These are phyloP conservation scores for Backusella parvicylindrica DNA, from an alignment of 192 early-diverging fungal species.

Conservation along the genomic window DNA sequence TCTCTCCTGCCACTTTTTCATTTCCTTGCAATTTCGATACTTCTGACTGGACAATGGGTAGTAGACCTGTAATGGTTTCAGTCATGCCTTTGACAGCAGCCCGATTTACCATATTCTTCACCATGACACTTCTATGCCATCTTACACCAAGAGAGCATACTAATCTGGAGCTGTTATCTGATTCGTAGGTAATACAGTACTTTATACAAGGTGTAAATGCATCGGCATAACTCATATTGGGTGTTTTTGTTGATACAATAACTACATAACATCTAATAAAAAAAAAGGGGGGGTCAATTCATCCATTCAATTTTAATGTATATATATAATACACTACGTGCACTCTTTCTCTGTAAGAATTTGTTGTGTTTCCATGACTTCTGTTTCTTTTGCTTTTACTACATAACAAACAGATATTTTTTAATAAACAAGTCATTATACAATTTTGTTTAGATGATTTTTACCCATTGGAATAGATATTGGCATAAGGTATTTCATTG, in stretches of 20 bases:
- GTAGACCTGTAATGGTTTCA: constrained; percentile 44
- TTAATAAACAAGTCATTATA: not conserved
- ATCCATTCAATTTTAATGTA: not conserved
- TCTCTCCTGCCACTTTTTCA: not conserved
- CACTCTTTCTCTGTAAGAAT: constrained; percentile 55
- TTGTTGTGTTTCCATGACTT: constrained; percentile 53
- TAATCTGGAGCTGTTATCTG: constrained; percentile 49
- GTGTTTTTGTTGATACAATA: constrained; percentile 43
- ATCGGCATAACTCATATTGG: constrained; percentile 67
- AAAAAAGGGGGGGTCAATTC: not conserved
- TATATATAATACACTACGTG: constrained; percentile 26
- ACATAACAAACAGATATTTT: not conserved
- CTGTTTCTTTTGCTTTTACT: constrained; percentile 69
- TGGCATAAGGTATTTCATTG: constrained; percentile 61
- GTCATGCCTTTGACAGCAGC: constrained; percentile 57
- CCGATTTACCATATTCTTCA: constrained; percentile 63
- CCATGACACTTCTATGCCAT: constrained; percentile 67
- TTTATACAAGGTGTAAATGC: constrained; percentile 57
- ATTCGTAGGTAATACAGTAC: constrained; percentile 67
- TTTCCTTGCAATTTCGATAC: constrained; percentile 11
- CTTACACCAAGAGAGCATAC: constrained; percentile 53
- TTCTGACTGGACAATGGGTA: constrained; percentile 42
- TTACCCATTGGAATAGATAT: constrained; percentile 63
- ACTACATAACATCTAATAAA: constrained; percentile 38
- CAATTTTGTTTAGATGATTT: no score